Evolutionary conservation across 768 basidiomycete species (phyloP).

Genomic region (Agrocybe chaxingu): DNA sequence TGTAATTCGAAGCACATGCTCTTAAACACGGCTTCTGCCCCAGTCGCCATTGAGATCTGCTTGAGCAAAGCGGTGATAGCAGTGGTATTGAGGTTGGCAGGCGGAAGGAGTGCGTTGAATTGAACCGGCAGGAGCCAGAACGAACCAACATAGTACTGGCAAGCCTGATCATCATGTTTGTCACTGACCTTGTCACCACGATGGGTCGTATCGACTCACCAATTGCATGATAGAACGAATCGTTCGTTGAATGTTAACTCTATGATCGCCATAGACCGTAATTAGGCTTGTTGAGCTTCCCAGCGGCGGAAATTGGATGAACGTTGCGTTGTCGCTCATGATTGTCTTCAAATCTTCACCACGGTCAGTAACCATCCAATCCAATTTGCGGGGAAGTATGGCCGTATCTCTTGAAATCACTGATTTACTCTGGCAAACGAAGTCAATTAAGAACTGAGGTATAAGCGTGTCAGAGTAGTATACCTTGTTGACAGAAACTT

Average conservation of each 20-base stretch:
- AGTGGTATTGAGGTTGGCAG: slow-evolving; percentile 72
- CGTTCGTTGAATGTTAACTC: slow-evolving; percentile 92
- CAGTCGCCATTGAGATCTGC: slow-evolving; percentile 81
- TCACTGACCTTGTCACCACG: neutral
- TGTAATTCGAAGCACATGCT: slow-evolving; percentile 98
- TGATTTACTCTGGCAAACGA: slow-evolving; percentile 64
- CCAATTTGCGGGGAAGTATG: slow-evolving; percentile 92
- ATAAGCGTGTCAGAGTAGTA: slow-evolving; percentile 12
- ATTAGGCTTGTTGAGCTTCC: slow-evolving; percentile 92
- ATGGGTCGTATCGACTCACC: slow-evolving; percentile 47
- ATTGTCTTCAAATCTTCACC: slow-evolving; percentile 87
- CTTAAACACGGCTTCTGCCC: slow-evolving; percentile 95
- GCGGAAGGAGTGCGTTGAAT: slow-evolving; percentile 88
- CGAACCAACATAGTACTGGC: slow-evolving; percentile 94
- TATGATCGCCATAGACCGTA: slow-evolving; percentile 90
- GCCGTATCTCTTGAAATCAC: slow-evolving; percentile 92
- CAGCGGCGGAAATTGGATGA: slow-evolving; percentile 88
- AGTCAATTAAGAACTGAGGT: slow-evolving; percentile 2
- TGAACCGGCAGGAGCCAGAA: slow-evolving; percentile 95
- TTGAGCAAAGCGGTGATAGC: slow-evolving; percentile 85
- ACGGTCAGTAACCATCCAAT: slow-evolving; percentile 99
- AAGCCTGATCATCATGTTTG: slow-evolving; percentile 54
- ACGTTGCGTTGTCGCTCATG: slow-evolving; percentile 97
- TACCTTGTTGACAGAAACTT: slow-evolving; percentile 85
- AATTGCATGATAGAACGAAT: slow-evolving; percentile 93